Evolutionary conservation across 352 stramenopile species (phyloP), one percentile per base, ranked within the genome.

Genomic region (Pythium sukuiense): DNA sequence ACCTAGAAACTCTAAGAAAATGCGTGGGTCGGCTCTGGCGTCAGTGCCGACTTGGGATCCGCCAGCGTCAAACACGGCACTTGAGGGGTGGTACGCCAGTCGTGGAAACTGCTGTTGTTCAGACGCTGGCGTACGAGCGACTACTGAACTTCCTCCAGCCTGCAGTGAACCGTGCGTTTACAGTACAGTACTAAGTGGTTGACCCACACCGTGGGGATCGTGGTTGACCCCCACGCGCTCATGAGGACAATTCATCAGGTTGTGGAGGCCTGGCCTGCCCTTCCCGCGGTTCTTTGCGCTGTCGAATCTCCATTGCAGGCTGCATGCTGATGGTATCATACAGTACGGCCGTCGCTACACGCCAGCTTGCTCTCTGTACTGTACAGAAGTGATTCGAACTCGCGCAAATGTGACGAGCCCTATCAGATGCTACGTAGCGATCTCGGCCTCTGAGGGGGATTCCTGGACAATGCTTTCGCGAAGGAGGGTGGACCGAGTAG

Each of bases 381-480:
- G 41, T 35, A 35, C 41, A 49, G 41, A 26, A 49, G 41, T 26
- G 16, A 49, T 49, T 24, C 41, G 4, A 2, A 29, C 45, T 52
- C n/a, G 18, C 14, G 45, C 45, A 52, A 52, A 52, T 52, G 45
- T 52, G 45, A 52, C 45, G 45, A 52, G 45, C 9, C 45, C 20
- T 24, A 24, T 24, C 45, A 7, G 16, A 9, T 5, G 32, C 32
- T 35, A 35, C 32, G 5, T 35, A 35, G 32, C 32, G 32, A 35
- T 35, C 32, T 35, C 32, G 8, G 32, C 32, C 32, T 9, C 32
- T 9, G 32, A 35, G 20, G 32, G 0, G 11, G 32, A 4, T 43
- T 43, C 35, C 2, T 43, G 35, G 35, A 43, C 8, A 2, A 5
- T 16, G 35, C 7, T 16, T 14, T 7, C 8, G 3, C 16, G 2